These are phyloP conservation scores for Pythium phragmiticola DNA, from an alignment of 352 stramenopile species.

Conservation along the genomic window DNA sequence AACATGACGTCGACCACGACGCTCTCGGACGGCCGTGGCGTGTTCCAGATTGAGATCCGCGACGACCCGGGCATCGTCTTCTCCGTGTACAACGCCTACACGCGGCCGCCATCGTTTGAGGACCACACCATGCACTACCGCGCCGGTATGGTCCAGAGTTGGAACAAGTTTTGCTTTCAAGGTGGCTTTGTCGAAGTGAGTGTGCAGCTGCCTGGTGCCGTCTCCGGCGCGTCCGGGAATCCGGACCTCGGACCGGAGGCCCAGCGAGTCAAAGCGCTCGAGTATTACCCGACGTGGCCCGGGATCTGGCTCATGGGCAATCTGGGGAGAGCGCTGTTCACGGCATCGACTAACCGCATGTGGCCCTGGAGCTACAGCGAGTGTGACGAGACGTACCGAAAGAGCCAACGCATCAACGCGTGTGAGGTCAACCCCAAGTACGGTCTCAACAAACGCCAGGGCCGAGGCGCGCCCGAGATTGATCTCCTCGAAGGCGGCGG, in stretches of 20 bases:
- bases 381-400: conserved; percentile 54
- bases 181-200: conserved; percentile 92
- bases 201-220: conserved; percentile 86
- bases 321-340: conserved; percentile 93
- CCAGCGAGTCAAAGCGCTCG: conserved; percentile 31
- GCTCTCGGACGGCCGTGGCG: conserved; percentile 30
- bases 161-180: conserved; percentile 96
- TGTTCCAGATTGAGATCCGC: conserved; percentile 40
- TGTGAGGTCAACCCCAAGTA: conserved; percentile 90
- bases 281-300: conserved; percentile 89
- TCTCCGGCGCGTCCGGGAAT: conserved; percentile 39
- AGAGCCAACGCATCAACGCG: conserved; percentile 60
- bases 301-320: conserved; percentile 96
- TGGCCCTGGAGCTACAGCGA: conserved; percentile 94
- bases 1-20: conserved; percentile 50
- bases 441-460: conserved; percentile 70
- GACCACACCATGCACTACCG: conserved; percentile 33
- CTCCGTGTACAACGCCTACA: conserved; percentile 71
- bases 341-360: conserved; percentile 88
- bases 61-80: conserved; percentile 37
- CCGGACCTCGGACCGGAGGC: conserved; percentile 47
- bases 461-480: conserved; percentile 84
- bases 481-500: conserved; percentile 91
- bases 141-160: conserved; percentile 90
- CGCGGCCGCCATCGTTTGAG: conserved; percentile 24